Conservation (phyloP, 1,139 yeast species). For the Yamadazyma taylorii region DNA sequence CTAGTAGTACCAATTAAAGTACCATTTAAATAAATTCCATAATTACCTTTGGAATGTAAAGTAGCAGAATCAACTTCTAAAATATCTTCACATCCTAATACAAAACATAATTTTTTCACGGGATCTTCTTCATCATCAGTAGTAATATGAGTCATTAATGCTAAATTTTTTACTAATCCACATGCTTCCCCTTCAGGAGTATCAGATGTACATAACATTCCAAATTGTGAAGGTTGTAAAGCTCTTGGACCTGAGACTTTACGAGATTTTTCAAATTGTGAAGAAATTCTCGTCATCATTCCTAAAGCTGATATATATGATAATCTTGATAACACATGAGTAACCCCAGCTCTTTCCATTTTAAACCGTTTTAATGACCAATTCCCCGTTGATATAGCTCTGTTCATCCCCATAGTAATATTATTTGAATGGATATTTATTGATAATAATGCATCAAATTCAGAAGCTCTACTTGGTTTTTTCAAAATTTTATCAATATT, state of each 20-base stretch:
- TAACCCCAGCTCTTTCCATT: conserved; percentile 99
- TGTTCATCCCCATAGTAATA: conserved; percentile 89
- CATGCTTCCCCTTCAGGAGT: conserved; percentile 99
- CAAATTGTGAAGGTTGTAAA: conserved; percentile 96
- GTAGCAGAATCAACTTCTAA: conserved; percentile 80
- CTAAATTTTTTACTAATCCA: conserved; percentile 95
- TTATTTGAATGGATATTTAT: conserved; percentile 89
- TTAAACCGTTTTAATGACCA: conserved; percentile 98
- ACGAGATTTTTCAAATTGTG: conserved; percentile 96
- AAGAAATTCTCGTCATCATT: conserved; percentile 99
- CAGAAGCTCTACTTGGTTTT: conserved; percentile 92
- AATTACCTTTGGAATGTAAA: conserved; percentile 72
- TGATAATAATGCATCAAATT: conserved; percentile 87
- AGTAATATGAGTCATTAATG: conserved; percentile 97
- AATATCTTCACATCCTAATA: conserved; percentile 89
- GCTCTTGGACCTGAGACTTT: conserved; percentile 99
- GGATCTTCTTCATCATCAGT: conserved; percentile 98
- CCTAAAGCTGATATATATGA: conserved; percentile 95
- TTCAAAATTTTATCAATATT: conserved; percentile 90
- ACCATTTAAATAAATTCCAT: conserved; percentile 89
- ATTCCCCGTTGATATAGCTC: conserved; percentile 97
- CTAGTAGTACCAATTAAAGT: conserved; percentile 88
- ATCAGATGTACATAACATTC: conserved; percentile 98
- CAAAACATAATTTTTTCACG: conserved; percentile 68
- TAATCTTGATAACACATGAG: conserved; percentile 88